These are phyloP conservation scores for Dendrostoma leiphaemia DNA, from an alignment of 2,329 filamentous ascomycete genomes.

Conservation along the genomic window DNA sequence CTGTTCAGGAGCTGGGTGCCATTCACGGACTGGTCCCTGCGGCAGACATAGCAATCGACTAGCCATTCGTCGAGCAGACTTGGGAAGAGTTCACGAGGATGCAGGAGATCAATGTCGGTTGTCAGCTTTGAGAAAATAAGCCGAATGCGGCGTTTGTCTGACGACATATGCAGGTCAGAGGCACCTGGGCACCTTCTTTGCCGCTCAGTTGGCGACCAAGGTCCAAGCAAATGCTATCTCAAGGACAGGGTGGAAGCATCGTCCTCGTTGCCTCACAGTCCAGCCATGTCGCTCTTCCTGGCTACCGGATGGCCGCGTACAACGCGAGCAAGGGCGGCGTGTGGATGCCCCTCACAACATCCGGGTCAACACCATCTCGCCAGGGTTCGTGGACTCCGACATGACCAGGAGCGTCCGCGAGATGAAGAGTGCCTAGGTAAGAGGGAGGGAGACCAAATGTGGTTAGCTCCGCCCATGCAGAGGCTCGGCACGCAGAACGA, in stretches of 20 bases:
- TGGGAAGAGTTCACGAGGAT: slow-evolving; percentile 40
- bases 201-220: slow-evolving; percentile 35
- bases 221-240: slow-evolving; percentile 38
- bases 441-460: slow-evolving; percentile 35
- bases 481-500: slow-evolving; percentile 40
- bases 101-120: slow-evolving; percentile 39
- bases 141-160: too few species aligned
- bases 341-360: slow-evolving; percentile 34
- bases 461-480: slow-evolving; percentile 35
- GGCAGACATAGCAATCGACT: slow-evolving; percentile 41
- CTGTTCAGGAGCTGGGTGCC: slow-evolving; percentile 24
- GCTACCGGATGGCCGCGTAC: slow-evolving; percentile 39
- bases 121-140: not conserved
- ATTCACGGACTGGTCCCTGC: slow-evolving; percentile 32
- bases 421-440: slow-evolving; percentile 31
- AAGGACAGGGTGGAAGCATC: slow-evolving; percentile 36
- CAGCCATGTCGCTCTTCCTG: slow-evolving; percentile 34
- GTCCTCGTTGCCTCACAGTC: slow-evolving; percentile 38
- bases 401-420: slow-evolving; percentile 32
- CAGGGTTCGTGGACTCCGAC: slow-evolving; percentile 36
- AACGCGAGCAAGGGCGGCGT: slow-evolving; percentile 42
- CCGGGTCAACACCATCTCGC: slow-evolving; percentile 37
- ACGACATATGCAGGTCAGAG: slow-evolving; percentile 40
- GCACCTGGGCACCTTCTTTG: slow-evolving; percentile 42
- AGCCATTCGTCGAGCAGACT: slow-evolving; percentile 42